Evolutionary conservation across 805 yeast genomes (phyloP), one percentile per base, ranked within the genome.

Genomic region (Candida adriatica): DNA sequence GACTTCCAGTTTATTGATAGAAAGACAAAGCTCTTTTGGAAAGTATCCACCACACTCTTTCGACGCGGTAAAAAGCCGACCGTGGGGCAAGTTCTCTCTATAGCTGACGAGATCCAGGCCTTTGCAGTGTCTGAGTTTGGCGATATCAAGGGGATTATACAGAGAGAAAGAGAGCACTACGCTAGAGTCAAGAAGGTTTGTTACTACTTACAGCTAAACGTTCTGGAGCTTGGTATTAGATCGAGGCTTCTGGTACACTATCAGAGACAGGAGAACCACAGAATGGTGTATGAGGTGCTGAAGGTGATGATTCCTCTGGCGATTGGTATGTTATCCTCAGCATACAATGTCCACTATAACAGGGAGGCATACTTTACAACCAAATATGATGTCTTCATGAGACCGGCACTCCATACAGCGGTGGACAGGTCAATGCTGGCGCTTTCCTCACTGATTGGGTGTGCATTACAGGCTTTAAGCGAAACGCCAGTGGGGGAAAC

Each of bases 321-420:
- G n/a, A 40, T 55, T 10, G 65, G 60, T 20, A 43, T 66, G 11
- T 26, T 56, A 3, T 60, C 64, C 11, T 46, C 55, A 5, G 49
- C 55, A 21, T 37, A 49, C 34, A 54, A 57, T 16, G 34, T 68
- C 18, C 44, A 62, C 15, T 42, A 41, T 20, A 55, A 59, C 30
- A 52, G 59, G 34, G 38, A 47, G 2, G 25, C 40, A 2, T 60
- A 62, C 42, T 69, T 71, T 2, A 43, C 48, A 2, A 18, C 33
- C 3, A 63, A 66, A 0, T 58, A 65, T 3, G 68, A 61, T 26
- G 51, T 60, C 29, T 46, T 63, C 8, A 30, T 73, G 20, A 70
- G 62, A 34, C 74, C 77, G 13, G 9, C 32, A 6, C 39, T 45
- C 0, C 31, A 30, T n/a, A 25, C 10, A 13, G 39, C 48, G 1